Conservation (phyloP, 352 stramenopile genomes). For the Phytopythium oedochilum region DNA sequence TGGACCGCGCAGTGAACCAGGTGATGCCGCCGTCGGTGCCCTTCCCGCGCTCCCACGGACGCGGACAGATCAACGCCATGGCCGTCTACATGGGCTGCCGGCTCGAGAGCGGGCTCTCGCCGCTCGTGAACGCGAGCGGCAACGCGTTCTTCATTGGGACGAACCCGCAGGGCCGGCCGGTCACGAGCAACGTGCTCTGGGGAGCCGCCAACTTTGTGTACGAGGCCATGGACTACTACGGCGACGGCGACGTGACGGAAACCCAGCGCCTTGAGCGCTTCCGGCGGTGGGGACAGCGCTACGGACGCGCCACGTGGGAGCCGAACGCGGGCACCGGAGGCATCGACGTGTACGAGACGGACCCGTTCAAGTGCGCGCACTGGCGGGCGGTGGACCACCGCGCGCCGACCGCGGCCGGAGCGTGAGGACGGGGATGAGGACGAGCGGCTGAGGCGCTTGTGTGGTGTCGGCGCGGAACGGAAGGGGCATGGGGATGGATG, state of each 20-base stretch:
- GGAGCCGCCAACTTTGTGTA: conserved; percentile 12
- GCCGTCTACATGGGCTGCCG: background rate
- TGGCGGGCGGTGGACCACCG: background rate
- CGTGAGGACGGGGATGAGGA: too few species aligned
- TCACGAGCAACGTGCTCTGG: conserved; percentile 16
- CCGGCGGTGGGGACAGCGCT: background rate
- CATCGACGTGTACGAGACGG: background rate
- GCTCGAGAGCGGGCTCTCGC: background rate
- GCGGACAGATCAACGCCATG: background rate
- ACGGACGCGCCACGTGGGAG: background rate
- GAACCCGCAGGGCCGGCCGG: background rate
- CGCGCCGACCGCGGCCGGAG: background rate
- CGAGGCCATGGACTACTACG: conserved; percentile 16
- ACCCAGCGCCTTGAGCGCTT: conserved; percentile 7
- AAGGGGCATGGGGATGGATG: too few species aligned
- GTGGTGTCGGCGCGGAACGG: too few species aligned
- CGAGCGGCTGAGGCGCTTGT: too few species aligned
- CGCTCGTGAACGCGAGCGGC: background rate
- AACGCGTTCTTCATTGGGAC: background rate
- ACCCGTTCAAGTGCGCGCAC: background rate
- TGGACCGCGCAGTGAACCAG: background rate
- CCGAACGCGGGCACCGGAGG: background rate
- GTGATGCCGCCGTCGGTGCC: background rate
- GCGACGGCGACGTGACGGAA: conserved; percentile 6
- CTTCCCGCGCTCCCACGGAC: background rate